These are phyloP conservation scores for Suillus spraguei DNA, from an alignment of 768 basidiomycete genomes.

Conservation along the genomic window DNA sequence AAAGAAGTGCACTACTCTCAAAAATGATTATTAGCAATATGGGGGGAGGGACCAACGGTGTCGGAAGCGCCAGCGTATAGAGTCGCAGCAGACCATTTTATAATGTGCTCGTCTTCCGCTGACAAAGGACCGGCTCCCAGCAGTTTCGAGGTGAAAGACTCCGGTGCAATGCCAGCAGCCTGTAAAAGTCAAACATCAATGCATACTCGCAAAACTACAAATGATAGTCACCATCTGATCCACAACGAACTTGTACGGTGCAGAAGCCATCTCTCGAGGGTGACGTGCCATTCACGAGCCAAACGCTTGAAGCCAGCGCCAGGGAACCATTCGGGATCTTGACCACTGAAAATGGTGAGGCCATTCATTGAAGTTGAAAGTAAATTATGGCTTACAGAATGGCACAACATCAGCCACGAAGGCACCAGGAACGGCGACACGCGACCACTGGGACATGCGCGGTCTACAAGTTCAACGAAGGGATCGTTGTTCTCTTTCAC, in stretches of 20 bases:
- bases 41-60: not conserved
- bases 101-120: conserved; percentile 54
- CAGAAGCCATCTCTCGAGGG: conserved; percentile 58
- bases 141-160: conserved; percentile 60
- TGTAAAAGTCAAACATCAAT: conserved; percentile 25
- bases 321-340: conserved; percentile 58
- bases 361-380: not conserved
- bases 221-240: conserved; percentile 52
- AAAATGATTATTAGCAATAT: not conserved
- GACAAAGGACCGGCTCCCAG: conserved; percentile 53
- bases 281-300: conserved; percentile 56
- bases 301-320: conserved; percentile 55
- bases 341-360: conserved; percentile 31
- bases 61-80: conserved; percentile 26
- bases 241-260: conserved; percentile 59
- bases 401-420: conserved; percentile 58
- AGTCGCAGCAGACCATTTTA: conserved; percentile 61
- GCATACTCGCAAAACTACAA: not conserved
- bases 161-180: conserved; percentile 51
- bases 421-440: conserved; percentile 48
- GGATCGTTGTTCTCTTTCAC: conserved; percentile 54
- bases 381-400: conserved; percentile 27
- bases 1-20: not conserved
- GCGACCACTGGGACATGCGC: conserved; percentile 51
- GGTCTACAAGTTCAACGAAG: conserved; percentile 51